Percentiles rank a stretch among this genome's conserved stretches.
Conservation (phyloP, 768 basidiomycete species). For the Harrya chromipes region DNA sequence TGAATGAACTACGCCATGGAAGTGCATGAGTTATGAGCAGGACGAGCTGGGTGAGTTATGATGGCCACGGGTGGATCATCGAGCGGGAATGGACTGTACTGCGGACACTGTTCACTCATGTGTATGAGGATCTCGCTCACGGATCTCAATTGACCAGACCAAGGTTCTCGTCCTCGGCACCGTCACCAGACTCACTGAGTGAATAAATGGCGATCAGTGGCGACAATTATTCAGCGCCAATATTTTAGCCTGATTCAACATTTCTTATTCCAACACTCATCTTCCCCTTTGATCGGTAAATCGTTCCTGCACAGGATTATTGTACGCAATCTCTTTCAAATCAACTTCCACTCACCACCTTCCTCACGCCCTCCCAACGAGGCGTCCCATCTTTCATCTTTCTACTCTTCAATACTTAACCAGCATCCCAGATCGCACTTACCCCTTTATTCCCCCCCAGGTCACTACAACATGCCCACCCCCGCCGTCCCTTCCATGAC, state of each 20-base stretch:
- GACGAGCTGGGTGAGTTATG: no score
- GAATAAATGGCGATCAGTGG: not conserved
- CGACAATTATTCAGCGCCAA: constrained; percentile 23
- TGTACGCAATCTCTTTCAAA: constrained; percentile 20
- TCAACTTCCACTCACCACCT: constrained; percentile 29
- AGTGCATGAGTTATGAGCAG: no score
- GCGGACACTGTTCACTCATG: no score
- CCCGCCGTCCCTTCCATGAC: constrained; percentile 27
- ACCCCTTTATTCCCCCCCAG: constrained; percentile 38
- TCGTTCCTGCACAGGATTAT: no score
- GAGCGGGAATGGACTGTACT: not conserved
- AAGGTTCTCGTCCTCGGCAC: constrained; percentile 19
- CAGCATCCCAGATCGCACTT: constrained; percentile 33
- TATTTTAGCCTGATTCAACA: constrained; percentile 17
- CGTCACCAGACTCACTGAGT: constrained; percentile 9
- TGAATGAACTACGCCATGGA: no score
- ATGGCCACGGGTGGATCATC: not conserved
- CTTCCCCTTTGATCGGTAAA: no score
- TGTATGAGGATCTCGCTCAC: constrained; percentile 24
- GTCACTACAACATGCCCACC: constrained; percentile 30
- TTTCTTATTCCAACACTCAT: not conserved
- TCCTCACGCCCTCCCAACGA: constrained; percentile 35
- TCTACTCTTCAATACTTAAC: constrained; percentile 28
- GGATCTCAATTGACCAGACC: constrained; percentile 31
- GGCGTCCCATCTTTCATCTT: constrained; percentile 22